These are phyloP conservation scores for Trichosporon asahii DNA, from an alignment of 1,284 basidiomycete species.

Conservation along the genomic window DNA sequence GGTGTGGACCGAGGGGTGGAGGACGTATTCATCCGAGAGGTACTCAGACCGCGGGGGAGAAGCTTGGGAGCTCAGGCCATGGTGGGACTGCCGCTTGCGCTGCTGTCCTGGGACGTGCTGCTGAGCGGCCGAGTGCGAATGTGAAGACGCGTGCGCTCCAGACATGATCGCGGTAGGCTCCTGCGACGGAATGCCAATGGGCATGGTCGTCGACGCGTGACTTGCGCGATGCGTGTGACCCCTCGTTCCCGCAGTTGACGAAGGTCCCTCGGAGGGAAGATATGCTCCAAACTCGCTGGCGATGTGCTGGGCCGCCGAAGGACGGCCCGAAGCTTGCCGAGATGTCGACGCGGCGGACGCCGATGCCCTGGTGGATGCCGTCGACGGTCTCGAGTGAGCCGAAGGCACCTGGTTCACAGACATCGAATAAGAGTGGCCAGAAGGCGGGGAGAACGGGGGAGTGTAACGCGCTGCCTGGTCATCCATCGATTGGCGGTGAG, in stretches of 20 bases:
- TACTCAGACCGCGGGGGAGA: conserved; percentile 44
- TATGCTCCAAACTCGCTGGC: conserved; percentile 26
- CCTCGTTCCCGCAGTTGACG: conserved; percentile 10
- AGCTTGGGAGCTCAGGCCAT: conserved; percentile 17
- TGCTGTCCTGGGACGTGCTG: conserved; percentile 7
- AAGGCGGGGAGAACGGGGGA: conserved; percentile 19
- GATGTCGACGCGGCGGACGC: conserved; percentile 18
- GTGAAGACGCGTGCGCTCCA: conserved; percentile 29
- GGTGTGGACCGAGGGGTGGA: conserved; percentile 79
- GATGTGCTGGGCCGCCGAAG: conserved; percentile 20
- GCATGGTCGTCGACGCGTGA: conserved; percentile 31
- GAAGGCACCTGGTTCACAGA: conserved; percentile 10
- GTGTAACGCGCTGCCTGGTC: conserved; percentile 18
- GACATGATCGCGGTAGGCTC: conserved; percentile 34
- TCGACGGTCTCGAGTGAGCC: conserved; percentile 20
- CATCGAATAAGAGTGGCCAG: conserved; percentile 6
- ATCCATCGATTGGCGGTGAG: conserved; percentile 20
- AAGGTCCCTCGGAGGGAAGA: conserved; percentile 7
- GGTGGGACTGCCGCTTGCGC: conserved; percentile 47
- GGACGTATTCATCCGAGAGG: conserved; percentile 48
- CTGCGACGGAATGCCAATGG: conserved; percentile 29
- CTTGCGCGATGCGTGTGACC: conserved; percentile 18
- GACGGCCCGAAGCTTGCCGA: conserved; percentile 13
- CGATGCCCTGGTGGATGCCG: conserved; percentile 23
- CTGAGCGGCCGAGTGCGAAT: conserved; percentile 27